phyloP scores from a whole-genome alignment of 805 yeast species.

The Novakomyces olei region DNA sequence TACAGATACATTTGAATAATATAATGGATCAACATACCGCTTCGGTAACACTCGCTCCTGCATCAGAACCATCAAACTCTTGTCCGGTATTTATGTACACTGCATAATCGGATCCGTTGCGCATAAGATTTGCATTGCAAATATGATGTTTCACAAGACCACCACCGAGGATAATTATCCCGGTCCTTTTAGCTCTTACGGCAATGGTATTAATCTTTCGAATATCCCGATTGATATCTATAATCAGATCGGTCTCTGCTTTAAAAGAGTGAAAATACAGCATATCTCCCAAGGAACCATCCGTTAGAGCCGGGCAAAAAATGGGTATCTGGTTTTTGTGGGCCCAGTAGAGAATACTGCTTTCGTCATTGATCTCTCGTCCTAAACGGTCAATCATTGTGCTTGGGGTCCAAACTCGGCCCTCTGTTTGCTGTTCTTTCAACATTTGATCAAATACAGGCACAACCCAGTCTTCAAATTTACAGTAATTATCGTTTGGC shows the following conservation, averaged over 20 bases:
- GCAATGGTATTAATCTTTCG: constrained; percentile 79
- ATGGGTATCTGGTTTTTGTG: constrained; percentile 90
- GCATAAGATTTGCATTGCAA: constrained; percentile 93
- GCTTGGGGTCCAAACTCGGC: constrained; percentile 84
- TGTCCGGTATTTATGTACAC: constrained; percentile 95
- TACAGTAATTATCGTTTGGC: constrained; percentile 94
- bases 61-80: constrained; percentile 96
- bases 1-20: no score
- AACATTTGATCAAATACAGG: constrained; percentile 75
- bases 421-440: constrained; percentile 56
- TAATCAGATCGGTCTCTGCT: constrained; percentile 72
- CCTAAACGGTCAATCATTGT: constrained; percentile 81
- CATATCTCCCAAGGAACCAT: constrained; percentile 98
- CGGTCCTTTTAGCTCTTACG: constrained; percentile 84
- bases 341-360: constrained; percentile 91
- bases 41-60: constrained; percentile 98
- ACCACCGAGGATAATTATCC: constrained; percentile 92
- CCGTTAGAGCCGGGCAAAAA: constrained; percentile 93
- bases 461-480: constrained; percentile 95
- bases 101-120: constrained; percentile 97
- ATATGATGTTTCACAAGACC: constrained; percentile 93
- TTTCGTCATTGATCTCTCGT: constrained; percentile 81
- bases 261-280: constrained; percentile 94
- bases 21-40: no score
- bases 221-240: constrained; percentile 87